These are phyloP conservation scores for Triticum aestivum DNA, from an alignment of 176 grass and related monocot species.

Conservation along the genomic window IWGSC_CS_RefSeq_v2.1 NC_057802.1:48379582-48380081, in stretches of 20 bases:
- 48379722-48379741: conserved; percentile 85
- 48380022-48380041: too few relatives aligned
- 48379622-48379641: conserved; percentile 57
- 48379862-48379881: neutral
- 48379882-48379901: neutral
- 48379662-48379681: conserved; percentile 73
- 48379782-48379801: conserved; percentile 70
- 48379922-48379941: conserved; percentile 30
- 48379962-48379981: too few relatives aligned
- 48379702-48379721: conserved; percentile 38
- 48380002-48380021: too few relatives aligned
- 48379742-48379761: conserved; percentile 50
- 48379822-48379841: conserved; percentile 43
- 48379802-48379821: conserved; percentile 49
- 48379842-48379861: conserved; percentile 27
- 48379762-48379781: conserved; percentile 39
- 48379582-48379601: neutral
- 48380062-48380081: too few relatives aligned
- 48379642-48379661: conserved; percentile 45
- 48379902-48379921: conserved; percentile 34
- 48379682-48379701: conserved; percentile 88
- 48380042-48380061: too few relatives aligned
- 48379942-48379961: too few relatives aligned
- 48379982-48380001: too few relatives aligned
- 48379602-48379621: conserved; percentile 52